phyloP scores from a whole-genome alignment of 495 filamentous ascomycete genomes.

The Usnea hakonensis region DNA sequence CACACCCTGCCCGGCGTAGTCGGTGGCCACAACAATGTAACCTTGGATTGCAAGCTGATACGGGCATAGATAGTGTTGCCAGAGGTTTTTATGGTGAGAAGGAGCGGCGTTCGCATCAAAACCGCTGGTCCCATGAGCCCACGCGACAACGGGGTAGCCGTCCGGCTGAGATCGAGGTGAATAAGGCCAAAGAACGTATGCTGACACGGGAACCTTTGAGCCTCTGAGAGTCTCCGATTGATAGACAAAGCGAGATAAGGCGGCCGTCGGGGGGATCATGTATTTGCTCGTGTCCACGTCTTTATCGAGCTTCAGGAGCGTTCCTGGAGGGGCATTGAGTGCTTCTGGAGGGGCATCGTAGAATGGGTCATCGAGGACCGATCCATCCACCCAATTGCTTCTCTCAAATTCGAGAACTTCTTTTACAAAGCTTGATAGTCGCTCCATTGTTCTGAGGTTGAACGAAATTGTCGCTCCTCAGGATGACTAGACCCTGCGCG shows the following conservation, averaged over 20 bases:
- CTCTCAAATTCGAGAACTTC: conserved; percentile 10
- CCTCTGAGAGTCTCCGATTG: conserved; percentile 39
- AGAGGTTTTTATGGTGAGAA: conserved; percentile 39
- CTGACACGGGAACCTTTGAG: conserved; percentile 42
- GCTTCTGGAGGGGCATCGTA: conserved; percentile 8
- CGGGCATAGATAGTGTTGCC: conserved; percentile 37
- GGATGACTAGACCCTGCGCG: neutral
- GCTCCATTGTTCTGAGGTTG: conserved; percentile 3
- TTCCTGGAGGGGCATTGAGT: conserved; percentile 3
- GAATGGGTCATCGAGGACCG: conserved; percentile 9
- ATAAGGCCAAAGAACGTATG: conserved; percentile 48
- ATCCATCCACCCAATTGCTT: neutral
- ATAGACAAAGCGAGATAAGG: conserved; percentile 45
- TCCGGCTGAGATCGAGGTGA: conserved; percentile 25
- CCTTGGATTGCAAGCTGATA: conserved; percentile 42
- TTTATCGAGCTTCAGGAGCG: conserved; percentile 12
- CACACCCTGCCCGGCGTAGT: conserved; percentile 50
- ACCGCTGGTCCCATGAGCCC: conserved; percentile 49
- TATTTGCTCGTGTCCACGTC: conserved; percentile 11
- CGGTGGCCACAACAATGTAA: conserved; percentile 48
- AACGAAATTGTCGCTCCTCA: neutral
- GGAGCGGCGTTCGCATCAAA: conserved; percentile 37
- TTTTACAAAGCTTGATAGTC: neutral
- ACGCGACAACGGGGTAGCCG: conserved; percentile 38
- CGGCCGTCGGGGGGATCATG: conserved; percentile 28